A percentile compares a stretch with the other conserved stretches of the same genome.
These are phyloP conservation scores for Avena insularis DNA, from an alignment of 176 grass and related monocot genomes.

Conservation along the genomic window DNA sequence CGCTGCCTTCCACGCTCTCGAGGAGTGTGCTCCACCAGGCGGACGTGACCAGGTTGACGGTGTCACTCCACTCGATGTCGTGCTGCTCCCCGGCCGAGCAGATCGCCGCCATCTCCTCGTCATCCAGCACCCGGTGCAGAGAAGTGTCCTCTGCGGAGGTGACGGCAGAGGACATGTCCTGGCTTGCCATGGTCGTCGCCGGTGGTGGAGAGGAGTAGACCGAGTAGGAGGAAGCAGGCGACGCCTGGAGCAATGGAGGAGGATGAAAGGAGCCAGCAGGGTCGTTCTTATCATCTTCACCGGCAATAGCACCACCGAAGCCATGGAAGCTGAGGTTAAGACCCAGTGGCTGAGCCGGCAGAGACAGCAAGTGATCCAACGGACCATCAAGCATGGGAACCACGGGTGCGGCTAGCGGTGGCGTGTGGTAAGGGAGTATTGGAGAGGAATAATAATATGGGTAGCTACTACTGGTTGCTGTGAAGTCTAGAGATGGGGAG, in stretches of 20 bases:
- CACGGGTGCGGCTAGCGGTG: slow-evolving; percentile 45
- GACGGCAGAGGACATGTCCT: neutral
- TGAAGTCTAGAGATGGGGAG: slow-evolving; percentile 35
- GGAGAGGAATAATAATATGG: slow-evolving; percentile 40
- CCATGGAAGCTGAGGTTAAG: slow-evolving; percentile 81
- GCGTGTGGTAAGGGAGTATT: slow-evolving; percentile 32
- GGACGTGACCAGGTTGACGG: slow-evolving; percentile 74
- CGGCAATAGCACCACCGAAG: slow-evolving; percentile 33
- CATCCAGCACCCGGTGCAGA: slow-evolving; percentile 75
- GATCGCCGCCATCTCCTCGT: slow-evolving; percentile 81
- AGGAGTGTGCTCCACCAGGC: slow-evolving; percentile 93
- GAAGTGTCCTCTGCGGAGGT: slow-evolving; percentile 39
- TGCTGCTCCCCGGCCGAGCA: slow-evolving; percentile 73
- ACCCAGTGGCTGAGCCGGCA: slow-evolving; percentile 71
- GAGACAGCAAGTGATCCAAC: slow-evolving; percentile 48
- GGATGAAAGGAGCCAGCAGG: slow-evolving; percentile 31
- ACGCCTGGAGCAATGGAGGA: slow-evolving; percentile 45
- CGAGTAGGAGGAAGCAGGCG: slow-evolving; percentile 62
- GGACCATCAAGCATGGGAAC: slow-evolving; percentile 41
- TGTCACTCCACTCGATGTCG: slow-evolving; percentile 90
- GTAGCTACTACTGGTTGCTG: neutral
- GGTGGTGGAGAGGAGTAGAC: slow-evolving; percentile 51
- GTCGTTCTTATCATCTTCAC: slow-evolving; percentile 4
- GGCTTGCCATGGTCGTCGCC: slow-evolving; percentile 10
- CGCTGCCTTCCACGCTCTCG: slow-evolving; percentile 58